Conservation (phyloP, 441 rosid genomes). For the Pelargonium australe region DNA sequence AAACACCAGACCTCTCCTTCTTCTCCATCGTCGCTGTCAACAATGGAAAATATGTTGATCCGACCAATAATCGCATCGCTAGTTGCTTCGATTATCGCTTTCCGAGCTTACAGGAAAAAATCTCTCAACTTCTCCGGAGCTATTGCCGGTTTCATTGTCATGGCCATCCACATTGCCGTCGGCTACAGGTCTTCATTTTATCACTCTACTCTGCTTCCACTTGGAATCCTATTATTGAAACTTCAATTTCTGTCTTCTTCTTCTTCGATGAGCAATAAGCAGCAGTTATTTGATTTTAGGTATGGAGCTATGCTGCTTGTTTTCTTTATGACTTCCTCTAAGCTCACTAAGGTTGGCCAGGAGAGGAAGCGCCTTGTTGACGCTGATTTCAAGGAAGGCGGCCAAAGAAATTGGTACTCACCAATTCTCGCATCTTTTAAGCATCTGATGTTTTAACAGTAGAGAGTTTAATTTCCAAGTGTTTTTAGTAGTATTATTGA, state of each 20-base stretch:
- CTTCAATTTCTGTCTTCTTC: not conserved
- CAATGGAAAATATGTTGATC: conserved; percentile 39
- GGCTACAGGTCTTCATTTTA: conserved; percentile 46
- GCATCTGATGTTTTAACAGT: not conserved
- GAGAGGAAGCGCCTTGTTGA: conserved; percentile 70
- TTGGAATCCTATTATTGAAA: not conserved
- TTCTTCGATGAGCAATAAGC: not conserved
- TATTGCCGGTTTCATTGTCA: conserved; percentile 63
- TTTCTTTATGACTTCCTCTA: conserved; percentile 76
- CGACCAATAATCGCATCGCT: conserved; percentile 41
- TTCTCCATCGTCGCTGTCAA: not conserved
- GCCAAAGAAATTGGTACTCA: conserved; percentile 77
- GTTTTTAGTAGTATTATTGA: not conserved
- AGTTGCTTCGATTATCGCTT: conserved; percentile 47
- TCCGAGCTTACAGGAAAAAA: conserved; percentile 57
- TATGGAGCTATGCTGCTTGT: conserved; percentile 69
- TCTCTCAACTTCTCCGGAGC: conserved; percentile 81
- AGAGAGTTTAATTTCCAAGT: not conserved
- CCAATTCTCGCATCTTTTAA: not conserved
- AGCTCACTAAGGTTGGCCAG: conserved; percentile 80
- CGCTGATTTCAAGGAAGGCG: conserved; percentile 82
- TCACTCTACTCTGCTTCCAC: too few species aligned
- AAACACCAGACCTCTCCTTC: not conserved
- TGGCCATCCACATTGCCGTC: conserved; percentile 58
- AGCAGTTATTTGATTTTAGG: conserved; percentile 29